Percentiles rank a stretch among this genome's conserved stretches.
Evolutionary conservation across 2,329 filamentous ascomycete species (phyloP).

Genomic region (Zarea fungicola): DNA sequence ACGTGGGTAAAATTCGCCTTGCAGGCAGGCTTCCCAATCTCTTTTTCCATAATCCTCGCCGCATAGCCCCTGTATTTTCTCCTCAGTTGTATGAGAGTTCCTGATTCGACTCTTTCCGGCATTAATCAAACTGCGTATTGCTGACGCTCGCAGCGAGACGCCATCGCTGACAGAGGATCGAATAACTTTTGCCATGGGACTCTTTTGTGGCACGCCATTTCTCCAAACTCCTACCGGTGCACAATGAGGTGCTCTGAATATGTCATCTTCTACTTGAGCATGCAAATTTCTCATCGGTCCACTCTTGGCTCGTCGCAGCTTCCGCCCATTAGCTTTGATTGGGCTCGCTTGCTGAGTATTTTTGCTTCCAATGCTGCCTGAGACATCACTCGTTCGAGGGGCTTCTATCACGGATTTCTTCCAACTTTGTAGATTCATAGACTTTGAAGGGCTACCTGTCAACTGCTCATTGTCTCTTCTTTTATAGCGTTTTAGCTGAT

Average conservation of each 20-base stretch:
- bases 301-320: constrained; percentile 1
- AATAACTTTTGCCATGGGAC: constrained; percentile 6
- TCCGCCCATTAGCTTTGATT: neutral
- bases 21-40: constrained; percentile 5
- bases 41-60: neutral
- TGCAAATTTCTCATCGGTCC: neutral
- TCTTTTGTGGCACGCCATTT: constrained; percentile 8
- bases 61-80: neutral
- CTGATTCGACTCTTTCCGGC: constrained; percentile 5
- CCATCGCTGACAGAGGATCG: constrained; percentile 10
- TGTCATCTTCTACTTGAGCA: neutral
- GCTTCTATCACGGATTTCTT: too few species aligned
- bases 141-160: constrained; percentile 7
- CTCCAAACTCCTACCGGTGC: constrained; percentile 6
- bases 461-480: neutral
- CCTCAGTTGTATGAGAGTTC: neutral
- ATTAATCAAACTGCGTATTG: constrained; percentile 9
- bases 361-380: neutral
- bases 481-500: constrained; percentile 9
- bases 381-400: too few species aligned
- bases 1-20: neutral
- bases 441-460: neutral
- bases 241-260: neutral
- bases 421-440: neutral
- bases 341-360: constrained; percentile 2